Base-by-base conservation (phyloP, 1,284 basidiomycete species). In the Sanghuangporus baumii region DNA sequence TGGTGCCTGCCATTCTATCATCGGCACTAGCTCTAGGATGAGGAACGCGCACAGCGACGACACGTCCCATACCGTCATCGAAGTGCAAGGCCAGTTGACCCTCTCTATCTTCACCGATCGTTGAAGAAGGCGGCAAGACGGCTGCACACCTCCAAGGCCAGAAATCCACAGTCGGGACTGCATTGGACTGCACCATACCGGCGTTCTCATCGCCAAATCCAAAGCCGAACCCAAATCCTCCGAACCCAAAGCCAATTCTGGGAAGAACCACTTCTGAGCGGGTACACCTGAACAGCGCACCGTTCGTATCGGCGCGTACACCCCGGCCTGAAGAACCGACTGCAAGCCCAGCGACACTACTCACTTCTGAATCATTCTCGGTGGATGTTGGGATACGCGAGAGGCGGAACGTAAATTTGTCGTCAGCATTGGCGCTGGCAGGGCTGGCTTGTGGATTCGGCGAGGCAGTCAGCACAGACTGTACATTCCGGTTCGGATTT, bases 31-130 rank as follows among this genome's bases (percentile, higher is more conserved):
- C 20, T 14, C 41, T n/a, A 47, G n/a, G 4, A 1, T 23, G 20
- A 14, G 41, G 16, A 2, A 55, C 50, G 26, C 41, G 40, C 23
- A 47, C 48, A 34, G 48, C 56, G 20, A 63, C 56, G 8, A 55
- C 34, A n/a, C 61, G 55, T 20, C 61, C 61, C 61, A 63, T 59
- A 50, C 61, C 61, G 3, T 63, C 61, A 36, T 63, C 61, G 34
- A 63, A 63, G 12, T 51, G 46, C 7, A 63, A 23, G 9, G 52
- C 34, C 23, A 60, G 36, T 20, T 18, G 59, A 16, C 12, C 34
- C 37, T 18, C 23, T 36, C 52, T 18, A 9, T 38, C 38, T 36
- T 23, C 18, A 9, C 41, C 14, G 6, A 40, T 16, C 40, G 52
- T 8, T 1, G 43, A n/a, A 46, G 43, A 46, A 11, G 20, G 6